Conservation (phyloP, 768 basidiomycete genomes). For the Pisolithus marmoratus region DNA sequence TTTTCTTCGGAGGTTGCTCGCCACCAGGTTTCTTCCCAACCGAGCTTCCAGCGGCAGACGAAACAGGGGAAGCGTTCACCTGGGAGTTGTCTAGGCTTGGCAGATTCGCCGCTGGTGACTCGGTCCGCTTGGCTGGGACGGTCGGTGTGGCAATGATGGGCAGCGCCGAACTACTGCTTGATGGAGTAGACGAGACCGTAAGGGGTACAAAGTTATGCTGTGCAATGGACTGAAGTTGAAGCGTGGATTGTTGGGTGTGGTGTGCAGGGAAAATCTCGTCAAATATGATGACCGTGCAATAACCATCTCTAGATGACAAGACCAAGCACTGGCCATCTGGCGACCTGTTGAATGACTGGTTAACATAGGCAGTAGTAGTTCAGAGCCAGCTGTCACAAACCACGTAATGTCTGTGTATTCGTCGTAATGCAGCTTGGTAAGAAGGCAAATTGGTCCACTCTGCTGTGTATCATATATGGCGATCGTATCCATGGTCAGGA, state of each 20-base stretch:
- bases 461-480: constrained; percentile 97
- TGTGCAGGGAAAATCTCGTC: constrained; percentile 89
- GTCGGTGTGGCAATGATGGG: constrained; percentile 27
- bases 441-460: constrained; percentile 81
- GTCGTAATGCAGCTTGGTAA: constrained; percentile 94
- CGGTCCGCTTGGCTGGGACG: constrained; percentile 32
- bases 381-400: constrained; percentile 43
- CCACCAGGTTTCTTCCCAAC: constrained; percentile 16
- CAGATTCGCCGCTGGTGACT: constrained; percentile 5
- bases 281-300: constrained; percentile 92
- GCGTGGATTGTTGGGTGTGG: constrained; percentile 84
- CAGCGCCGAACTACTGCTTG: constrained; percentile 29
- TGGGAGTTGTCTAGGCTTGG: constrained; percentile 24
- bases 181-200: constrained; percentile 30
- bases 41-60: constrained; percentile 6
- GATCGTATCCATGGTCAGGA: constrained; percentile 94
- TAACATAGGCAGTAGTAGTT: not conserved
- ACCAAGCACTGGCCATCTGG: constrained; percentile 92
- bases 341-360: constrained; percentile 56
- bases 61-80: constrained; percentile 1
- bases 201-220: constrained; percentile 73
- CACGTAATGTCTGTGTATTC: constrained; percentile 97
- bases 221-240: constrained; percentile 89
- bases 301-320: constrained; percentile 90
- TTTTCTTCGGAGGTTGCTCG: constrained; percentile 75